These are phyloP conservation scores for Corniculantispora saksenae DNA, from an alignment of 2,329 filamentous ascomycete species.

Conservation along the genomic window DNA sequence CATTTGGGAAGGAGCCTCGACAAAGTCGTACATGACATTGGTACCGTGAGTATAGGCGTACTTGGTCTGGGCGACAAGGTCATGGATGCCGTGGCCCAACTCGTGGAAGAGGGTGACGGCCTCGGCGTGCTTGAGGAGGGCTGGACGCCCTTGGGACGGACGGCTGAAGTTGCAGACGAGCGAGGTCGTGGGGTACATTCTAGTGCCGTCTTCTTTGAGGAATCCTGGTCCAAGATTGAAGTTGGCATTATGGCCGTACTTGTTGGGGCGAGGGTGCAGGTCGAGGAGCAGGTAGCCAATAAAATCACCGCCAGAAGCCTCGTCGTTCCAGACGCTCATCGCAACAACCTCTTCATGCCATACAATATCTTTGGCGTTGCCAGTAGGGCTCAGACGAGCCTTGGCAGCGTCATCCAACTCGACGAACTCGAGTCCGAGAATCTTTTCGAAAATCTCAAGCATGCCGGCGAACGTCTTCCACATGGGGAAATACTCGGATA, in stretches of 20 bases:
- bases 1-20: constrained; percentile 73
- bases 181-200: constrained; percentile 75
- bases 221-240: constrained; percentile 79
- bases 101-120: constrained; percentile 83
- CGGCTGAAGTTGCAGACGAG: constrained; percentile 87
- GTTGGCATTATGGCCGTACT: constrained; percentile 84
- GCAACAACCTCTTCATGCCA: constrained; percentile 85
- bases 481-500: constrained; percentile 83
- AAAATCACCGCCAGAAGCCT: constrained; percentile 68
- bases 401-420: constrained; percentile 69
- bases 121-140: constrained; percentile 79
- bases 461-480: constrained; percentile 73
- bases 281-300: constrained; percentile 84
- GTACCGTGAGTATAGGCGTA: constrained; percentile 71
- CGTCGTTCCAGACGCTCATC: constrained; percentile 81
- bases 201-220: constrained; percentile 64
- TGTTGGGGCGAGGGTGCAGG: constrained; percentile 76
- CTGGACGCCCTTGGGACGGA: constrained; percentile 73
- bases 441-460: constrained; percentile 79
- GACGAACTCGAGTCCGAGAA: constrained; percentile 79
- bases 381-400: constrained; percentile 63
- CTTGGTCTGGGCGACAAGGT: constrained; percentile 62
- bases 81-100: constrained; percentile 70
- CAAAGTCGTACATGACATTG: constrained; percentile 66
- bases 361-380: constrained; percentile 69